Evolutionary conservation across 2,329 filamentous ascomycete genomes (phyloP).

Genomic region (Fusarium pseudonygamai): DNA sequence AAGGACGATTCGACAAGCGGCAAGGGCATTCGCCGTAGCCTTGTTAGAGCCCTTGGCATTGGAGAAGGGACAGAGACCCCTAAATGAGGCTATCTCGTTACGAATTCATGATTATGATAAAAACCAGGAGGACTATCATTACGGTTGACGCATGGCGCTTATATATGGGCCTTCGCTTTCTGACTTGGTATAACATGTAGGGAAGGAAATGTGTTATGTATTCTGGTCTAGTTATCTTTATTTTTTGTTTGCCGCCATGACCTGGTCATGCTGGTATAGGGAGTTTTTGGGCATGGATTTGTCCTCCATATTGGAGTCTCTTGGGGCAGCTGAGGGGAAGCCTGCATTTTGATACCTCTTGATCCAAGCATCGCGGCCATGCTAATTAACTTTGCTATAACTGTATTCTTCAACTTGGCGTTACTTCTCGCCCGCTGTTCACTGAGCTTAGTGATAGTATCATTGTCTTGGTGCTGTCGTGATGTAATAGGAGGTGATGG

Average conservation of each 20-base stretch:
- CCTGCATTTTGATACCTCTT: constrained; percentile 31
- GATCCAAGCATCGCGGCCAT: constrained; percentile 14
- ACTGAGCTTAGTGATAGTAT: background rate
- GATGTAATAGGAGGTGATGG: constrained; percentile 14
- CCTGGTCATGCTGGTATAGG: background rate
- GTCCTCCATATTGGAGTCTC: constrained; percentile 4
- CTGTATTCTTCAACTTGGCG: background rate
- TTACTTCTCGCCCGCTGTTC: background rate
- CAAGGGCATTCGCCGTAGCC: constrained; percentile 56
- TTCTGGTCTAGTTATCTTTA: constrained; percentile 8
- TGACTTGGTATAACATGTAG: constrained; percentile 9
- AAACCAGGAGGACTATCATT: constrained; percentile 19
- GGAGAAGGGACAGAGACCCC: constrained; percentile 41
- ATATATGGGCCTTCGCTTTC: constrained; percentile 17
- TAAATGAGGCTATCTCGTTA: constrained; percentile 13
- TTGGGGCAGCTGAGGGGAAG: constrained; percentile 15
- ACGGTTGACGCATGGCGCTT: constrained; percentile 28
- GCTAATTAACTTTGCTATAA: background rate
- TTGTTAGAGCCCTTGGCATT: constrained; percentile 58
- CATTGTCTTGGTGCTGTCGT: background rate
- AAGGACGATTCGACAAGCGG: constrained; percentile 48
- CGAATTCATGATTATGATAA: constrained; percentile 35
- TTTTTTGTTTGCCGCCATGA: background rate
- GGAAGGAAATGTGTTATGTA: constrained; percentile 1
- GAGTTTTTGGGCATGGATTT: constrained; percentile 22